Conservation (phyloP, 305 asterid species). For the Solanum chacoense region DNA sequence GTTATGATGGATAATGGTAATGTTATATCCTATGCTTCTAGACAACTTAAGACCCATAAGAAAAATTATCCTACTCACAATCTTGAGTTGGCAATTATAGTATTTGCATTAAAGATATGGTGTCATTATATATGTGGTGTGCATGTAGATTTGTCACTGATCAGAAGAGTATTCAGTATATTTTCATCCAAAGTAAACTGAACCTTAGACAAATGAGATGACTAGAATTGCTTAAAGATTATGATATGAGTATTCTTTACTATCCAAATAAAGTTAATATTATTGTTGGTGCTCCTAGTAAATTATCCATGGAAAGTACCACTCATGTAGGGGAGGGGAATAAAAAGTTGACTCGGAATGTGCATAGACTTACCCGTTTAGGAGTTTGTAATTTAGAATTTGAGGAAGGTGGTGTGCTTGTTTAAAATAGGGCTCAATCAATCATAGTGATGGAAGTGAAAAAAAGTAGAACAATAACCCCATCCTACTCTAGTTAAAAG, state of each 20-base stretch:
- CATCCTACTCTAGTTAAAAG: neutral
- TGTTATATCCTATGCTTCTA: neutral
- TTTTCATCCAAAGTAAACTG: neutral
- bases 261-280: neutral
- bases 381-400: neutral
- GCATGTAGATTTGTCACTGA: neutral
- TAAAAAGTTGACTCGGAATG: neutral
- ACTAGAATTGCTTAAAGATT: neutral
- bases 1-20: neutral
- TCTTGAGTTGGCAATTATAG: neutral
- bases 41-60: neutral
- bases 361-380: neutral
- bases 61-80: neutral
- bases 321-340: neutral
- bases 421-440: neutral
- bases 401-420: neutral
- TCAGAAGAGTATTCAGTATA: neutral
- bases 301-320: neutral
- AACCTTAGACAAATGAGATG: neutral
- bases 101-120: neutral
- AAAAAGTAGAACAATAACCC: neutral
- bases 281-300: neutral
- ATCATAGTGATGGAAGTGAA: neutral
- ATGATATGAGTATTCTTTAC: neutral
- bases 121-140: too few relatives aligned